Evolutionary conservation across 2,329 filamentous ascomycete species (phyloP).

Genomic region (Colletotrichum scovillei): DNA sequence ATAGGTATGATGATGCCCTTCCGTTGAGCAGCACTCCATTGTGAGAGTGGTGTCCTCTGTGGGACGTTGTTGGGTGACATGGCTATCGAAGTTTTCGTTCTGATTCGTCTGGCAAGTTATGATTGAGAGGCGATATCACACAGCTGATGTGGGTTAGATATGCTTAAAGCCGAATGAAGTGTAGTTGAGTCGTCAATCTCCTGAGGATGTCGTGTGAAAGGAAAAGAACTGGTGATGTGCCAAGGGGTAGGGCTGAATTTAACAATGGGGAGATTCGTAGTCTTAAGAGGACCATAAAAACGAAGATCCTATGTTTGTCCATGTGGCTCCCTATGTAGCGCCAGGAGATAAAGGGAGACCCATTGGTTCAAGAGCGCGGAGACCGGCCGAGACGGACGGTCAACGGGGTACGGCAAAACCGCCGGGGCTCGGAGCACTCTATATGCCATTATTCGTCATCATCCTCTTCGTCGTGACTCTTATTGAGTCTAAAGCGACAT

Average conservation of each 20-base stretch:
- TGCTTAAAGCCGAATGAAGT: neutral
- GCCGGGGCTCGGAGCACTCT: neutral
- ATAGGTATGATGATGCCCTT: slow-evolving; percentile 14
- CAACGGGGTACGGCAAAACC: neutral
- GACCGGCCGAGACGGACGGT: neutral
- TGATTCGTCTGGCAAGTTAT: neutral
- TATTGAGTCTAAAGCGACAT: neutral
- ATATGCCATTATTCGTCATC: slow-evolving; percentile 4
- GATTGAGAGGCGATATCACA: too few relatives aligned
- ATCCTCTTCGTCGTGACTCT: neutral
- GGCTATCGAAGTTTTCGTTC: neutral
- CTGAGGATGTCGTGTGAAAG: neutral
- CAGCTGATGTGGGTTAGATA: neutral
- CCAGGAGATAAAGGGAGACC: neutral
- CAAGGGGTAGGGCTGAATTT: neutral
- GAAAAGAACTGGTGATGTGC: neutral
- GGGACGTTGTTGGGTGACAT: slow-evolving; percentile 10
- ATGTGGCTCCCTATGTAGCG: neutral
- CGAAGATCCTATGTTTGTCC: neutral
- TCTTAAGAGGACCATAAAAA: slow-evolving; percentile 2
- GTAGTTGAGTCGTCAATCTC: too few relatives aligned
- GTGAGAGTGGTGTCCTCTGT: slow-evolving; percentile 13
- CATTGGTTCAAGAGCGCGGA: neutral
- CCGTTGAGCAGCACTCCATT: slow-evolving; percentile 6
- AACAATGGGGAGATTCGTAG: neutral